These are phyloP conservation scores for Gossypium herbaceum DNA, from an alignment of 345 rosid species.

Conservation along the genomic window DNA sequence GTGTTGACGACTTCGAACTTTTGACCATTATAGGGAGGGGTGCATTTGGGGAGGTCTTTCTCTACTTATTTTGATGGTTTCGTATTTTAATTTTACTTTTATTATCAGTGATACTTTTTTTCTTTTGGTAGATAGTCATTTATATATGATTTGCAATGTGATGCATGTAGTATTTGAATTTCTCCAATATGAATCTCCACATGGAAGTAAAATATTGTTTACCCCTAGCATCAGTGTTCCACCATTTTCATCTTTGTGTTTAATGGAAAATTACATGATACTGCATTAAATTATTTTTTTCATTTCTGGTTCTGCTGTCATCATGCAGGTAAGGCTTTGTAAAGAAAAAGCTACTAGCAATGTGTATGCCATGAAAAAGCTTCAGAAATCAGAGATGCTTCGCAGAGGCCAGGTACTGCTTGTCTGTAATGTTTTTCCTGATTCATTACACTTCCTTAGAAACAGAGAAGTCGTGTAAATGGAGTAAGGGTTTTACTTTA, in stretches of 20 bases:
- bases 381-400: slow-evolving; percentile 95
- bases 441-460: not conserved
- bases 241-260: not conserved
- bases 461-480: not conserved
- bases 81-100: slow-evolving; percentile 1
- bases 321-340: slow-evolving; percentile 47
- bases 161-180: not conserved
- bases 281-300: not conserved
- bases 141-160: not conserved
- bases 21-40: slow-evolving; percentile 49
- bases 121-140: not conserved
- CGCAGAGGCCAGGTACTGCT: slow-evolving; percentile 87
- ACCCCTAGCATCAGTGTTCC: not conserved
- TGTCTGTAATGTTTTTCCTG: not conserved
- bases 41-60: slow-evolving; percentile 47
- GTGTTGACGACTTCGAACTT: slow-evolving; percentile 46
- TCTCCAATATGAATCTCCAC: slow-evolving; percentile 3
- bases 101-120: not conserved
- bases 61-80: not conserved
- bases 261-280: not conserved
- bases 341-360: slow-evolving; percentile 43
- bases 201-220: not conserved
- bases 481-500: not conserved
- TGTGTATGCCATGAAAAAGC: slow-evolving; percentile 97
- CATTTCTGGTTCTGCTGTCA: slow-evolving; percentile 8